Conservation (phyloP, 2,329 filamentous ascomycete genomes). For the Beauveria caledonica region DNA sequence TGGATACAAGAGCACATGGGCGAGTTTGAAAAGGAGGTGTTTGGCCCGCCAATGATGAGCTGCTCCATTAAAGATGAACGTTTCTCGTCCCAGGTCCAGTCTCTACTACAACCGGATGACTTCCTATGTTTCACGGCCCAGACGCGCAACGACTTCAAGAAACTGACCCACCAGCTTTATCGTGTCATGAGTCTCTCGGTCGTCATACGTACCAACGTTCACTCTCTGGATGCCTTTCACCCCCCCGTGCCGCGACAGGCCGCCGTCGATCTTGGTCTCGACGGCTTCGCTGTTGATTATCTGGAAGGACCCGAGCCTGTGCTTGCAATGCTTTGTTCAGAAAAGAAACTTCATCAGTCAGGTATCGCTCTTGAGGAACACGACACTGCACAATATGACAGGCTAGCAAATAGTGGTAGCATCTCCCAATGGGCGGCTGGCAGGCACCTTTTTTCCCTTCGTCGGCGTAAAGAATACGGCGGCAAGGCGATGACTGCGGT, state of each 20-base stretch:
- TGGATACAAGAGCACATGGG: constrained; percentile 70
- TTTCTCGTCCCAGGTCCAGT: constrained; percentile 51
- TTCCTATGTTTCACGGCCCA: constrained; percentile 69
- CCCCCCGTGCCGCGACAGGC: constrained; percentile 48
- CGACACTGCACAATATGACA: constrained; percentile 57
- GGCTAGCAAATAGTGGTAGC: constrained; percentile 46
- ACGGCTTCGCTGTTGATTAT: constrained; percentile 72
- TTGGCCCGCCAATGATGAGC: constrained; percentile 70
- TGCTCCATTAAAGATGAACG: constrained; percentile 69
- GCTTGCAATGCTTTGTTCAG: constrained; percentile 77
- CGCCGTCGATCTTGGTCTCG: constrained; percentile 55
- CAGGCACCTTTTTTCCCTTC: constrained; percentile 53
- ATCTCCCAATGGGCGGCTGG: constrained; percentile 66
- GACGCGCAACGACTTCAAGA: constrained; percentile 64
- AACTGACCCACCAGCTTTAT: constrained; percentile 59
- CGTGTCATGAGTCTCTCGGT: constrained; percentile 59
- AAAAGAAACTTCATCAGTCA: constrained; percentile 58
- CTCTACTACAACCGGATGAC: constrained; percentile 42
- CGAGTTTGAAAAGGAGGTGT: constrained; percentile 67
- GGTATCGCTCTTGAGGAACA: constrained; percentile 58
- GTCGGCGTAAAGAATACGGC: constrained; percentile 73
- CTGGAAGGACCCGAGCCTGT: constrained; percentile 75
- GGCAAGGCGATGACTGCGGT: constrained; percentile 61
- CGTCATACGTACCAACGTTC: constrained; percentile 56
- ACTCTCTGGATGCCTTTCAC: constrained; percentile 42